Evolutionary conservation across 2,329 filamentous ascomycete species (phyloP).

Genomic region (Beauveria medogensis): DNA sequence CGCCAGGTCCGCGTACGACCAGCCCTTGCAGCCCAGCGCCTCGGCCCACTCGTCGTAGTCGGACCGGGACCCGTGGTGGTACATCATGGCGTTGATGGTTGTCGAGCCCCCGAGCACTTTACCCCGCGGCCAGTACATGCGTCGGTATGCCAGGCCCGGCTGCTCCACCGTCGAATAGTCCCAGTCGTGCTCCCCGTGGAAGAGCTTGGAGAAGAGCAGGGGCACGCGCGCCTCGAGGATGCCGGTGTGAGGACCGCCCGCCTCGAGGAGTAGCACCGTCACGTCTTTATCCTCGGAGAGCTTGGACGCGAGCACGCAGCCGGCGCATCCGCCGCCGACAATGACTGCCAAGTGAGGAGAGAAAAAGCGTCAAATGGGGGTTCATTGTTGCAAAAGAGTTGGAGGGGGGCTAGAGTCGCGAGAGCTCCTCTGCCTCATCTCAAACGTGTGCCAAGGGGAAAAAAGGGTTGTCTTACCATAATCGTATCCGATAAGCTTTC

Average conservation of each 20-base stretch:
- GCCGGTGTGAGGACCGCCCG: slow-evolving; percentile 14
- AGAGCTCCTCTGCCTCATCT: no score
- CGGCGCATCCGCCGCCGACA: slow-evolving; percentile 22
- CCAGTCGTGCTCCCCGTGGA: slow-evolving; percentile 19
- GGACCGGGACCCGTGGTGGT: slow-evolving; percentile 16
- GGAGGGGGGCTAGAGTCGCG: no score
- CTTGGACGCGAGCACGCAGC: slow-evolving; percentile 22
- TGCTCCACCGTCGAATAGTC: slow-evolving; percentile 18
- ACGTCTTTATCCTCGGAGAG: slow-evolving; percentile 19
- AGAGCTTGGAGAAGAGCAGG: slow-evolving; percentile 15
- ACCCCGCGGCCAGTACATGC: slow-evolving; percentile 18
- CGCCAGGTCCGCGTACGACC: slow-evolving; percentile 16
- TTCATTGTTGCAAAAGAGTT: background rate
- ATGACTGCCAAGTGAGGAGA: slow-evolving; percentile 13
- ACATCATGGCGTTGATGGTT: slow-evolving; percentile 20
- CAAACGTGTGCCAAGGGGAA: background rate
- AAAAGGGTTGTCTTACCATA: background rate
- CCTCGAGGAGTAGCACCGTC: slow-evolving; percentile 16
- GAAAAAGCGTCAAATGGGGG: background rate
- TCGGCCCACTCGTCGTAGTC: slow-evolving; percentile 17
- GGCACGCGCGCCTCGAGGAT: slow-evolving; percentile 15
- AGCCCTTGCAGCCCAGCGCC: slow-evolving; percentile 14
- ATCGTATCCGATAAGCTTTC: slow-evolving; percentile 7
- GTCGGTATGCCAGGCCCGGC: slow-evolving; percentile 15
- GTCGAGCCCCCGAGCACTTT: slow-evolving; percentile 18